These are phyloP conservation scores for Amanita polypyramis DNA, from an alignment of 768 basidiomycete genomes.

Conservation along the genomic window DNA sequence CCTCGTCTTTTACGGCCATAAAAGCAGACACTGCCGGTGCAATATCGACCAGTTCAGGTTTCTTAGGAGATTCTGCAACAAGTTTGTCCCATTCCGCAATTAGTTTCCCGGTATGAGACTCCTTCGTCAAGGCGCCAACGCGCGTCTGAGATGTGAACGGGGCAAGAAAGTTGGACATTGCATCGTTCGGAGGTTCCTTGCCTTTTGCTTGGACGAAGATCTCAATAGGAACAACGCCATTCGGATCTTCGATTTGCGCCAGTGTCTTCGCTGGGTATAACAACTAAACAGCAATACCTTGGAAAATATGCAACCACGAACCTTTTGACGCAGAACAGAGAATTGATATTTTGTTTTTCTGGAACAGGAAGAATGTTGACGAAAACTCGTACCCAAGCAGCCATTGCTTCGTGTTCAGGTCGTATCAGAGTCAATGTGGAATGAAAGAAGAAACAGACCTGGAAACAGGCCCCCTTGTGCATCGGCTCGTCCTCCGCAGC, in stretches of 20 bases:
- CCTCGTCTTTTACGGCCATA: conserved; percentile 83
- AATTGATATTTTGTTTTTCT: conserved; percentile 65
- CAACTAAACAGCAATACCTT: conserved; percentile 4
- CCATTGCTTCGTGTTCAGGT: conserved; percentile 60
- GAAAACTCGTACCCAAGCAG: conserved; percentile 97
- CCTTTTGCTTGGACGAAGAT: conserved; percentile 71
- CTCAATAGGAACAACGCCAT: conserved; percentile 54
- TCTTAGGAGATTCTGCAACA: conserved; percentile 39
- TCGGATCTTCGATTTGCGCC: conserved; percentile 57
- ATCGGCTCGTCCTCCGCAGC: conserved; percentile 83
- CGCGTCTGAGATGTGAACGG: conserved; percentile 50
- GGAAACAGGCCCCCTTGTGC: conserved; percentile 84
- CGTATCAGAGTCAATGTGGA: conserved; percentile 11
- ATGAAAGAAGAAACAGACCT: conserved; percentile 39
- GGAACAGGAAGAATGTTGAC: conserved; percentile 80
- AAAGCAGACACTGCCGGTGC: conserved; percentile 62
- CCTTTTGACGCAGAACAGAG: conserved; percentile 88
- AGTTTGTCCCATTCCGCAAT: conserved; percentile 77
- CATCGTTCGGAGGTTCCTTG: conserved; percentile 69
- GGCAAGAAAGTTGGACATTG: conserved; percentile 57
- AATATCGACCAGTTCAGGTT: conserved; percentile 76
- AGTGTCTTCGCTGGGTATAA: conserved; percentile 66
- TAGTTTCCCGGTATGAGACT: conserved; percentile 77
- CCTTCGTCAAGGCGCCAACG: conserved; percentile 74
- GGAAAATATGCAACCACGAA: conserved; percentile 17